Evolutionary conservation across 202 grass and related monocot species (phyloP).

Genomic region (Sporobolus alterniflorus): DNA sequence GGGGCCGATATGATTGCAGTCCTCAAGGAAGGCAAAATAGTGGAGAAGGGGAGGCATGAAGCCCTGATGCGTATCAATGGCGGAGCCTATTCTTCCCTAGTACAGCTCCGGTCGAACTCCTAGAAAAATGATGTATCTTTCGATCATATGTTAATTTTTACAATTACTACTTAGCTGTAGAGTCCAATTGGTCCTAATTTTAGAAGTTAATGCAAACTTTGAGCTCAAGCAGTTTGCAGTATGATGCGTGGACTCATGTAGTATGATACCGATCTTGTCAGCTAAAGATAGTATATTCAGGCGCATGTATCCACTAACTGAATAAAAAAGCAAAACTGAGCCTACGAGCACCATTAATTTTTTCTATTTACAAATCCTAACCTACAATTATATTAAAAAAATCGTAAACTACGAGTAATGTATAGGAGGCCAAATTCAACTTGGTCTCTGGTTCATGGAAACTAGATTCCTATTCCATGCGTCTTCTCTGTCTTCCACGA

Average conservation of each 20-base stretch:
- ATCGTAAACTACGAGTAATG: neutral
- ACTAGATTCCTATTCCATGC: neutral
- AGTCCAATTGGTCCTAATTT: neutral
- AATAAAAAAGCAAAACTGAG: neutral
- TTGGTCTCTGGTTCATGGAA: neutral
- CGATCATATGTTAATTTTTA: neutral
- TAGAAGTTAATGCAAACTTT: neutral
- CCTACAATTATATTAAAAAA: too few relatives aligned
- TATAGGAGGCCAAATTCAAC: neutral
- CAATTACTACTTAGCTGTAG: neutral
- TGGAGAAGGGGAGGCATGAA: constrained; percentile 82
- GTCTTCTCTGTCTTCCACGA: too few relatives aligned
- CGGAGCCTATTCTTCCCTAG: constrained; percentile 70
- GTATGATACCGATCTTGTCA: neutral
- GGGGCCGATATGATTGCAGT: constrained; percentile 76
- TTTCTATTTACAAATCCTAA: neutral
- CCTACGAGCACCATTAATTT: neutral
- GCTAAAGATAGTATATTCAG: neutral
- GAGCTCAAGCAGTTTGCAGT: neutral
- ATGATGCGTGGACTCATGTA: neutral
- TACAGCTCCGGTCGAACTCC: constrained; percentile 54
- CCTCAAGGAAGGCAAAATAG: constrained; percentile 75
- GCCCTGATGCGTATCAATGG: constrained; percentile 57
- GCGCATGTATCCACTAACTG: neutral
- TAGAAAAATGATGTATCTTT: constrained; percentile 27